Percentiles rank a stretch among this genome's conserved stretches.
Conservation (phyloP, 805 yeast species). For the Metschnikowia lunata region DNA sequence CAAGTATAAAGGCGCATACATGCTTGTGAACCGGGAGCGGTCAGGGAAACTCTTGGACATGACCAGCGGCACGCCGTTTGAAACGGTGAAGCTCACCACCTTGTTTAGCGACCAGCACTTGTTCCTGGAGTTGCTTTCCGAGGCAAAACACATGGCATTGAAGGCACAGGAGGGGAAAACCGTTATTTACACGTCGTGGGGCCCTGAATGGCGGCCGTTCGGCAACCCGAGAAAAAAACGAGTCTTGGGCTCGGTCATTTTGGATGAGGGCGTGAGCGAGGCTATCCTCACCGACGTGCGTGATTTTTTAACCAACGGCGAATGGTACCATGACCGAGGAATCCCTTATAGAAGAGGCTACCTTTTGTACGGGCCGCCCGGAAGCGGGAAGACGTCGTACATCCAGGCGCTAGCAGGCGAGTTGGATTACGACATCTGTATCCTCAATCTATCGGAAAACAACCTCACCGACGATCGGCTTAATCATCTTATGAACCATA, state of each 20-base stretch:
- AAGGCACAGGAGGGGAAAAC: conserved; percentile 87
- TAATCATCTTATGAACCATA: conserved; percentile 93
- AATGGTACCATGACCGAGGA: conserved; percentile 95
- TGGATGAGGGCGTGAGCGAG: conserved; percentile 73
- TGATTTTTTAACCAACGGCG: conserved; percentile 74
- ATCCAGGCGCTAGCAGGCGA: conserved; percentile 97
- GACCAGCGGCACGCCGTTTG: conserved; percentile 91
- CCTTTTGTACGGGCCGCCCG: conserved; percentile 93
- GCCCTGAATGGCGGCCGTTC: conserved; percentile 98
- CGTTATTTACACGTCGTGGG: conserved; percentile 90
- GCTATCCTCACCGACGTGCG: conserved; percentile 63
- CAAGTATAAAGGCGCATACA: conserved; percentile 79
- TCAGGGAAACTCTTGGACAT: conserved; percentile 84
- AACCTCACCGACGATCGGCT: conserved; percentile 91
- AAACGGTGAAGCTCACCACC: conserved; percentile 92
- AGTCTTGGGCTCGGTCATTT: conserved; percentile 75
- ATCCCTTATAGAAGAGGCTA: conserved; percentile 96
- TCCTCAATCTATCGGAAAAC: conserved; percentile 83
- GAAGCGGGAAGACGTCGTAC: conserved; percentile 92
- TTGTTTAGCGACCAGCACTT: conserved; percentile 73
- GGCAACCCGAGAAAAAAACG: conserved; percentile 93
- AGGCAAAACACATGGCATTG: conserved; percentile 82
- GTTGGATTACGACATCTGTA: conserved; percentile 91
- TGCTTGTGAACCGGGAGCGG: conserved; percentile 85
- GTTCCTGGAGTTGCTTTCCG: conserved; percentile 66